Percentiles rank a stretch among this genome's conserved stretches.
phyloP scores from a whole-genome alignment of 108 stramenopile species.

The Schizochytrium sp. region DNA sequence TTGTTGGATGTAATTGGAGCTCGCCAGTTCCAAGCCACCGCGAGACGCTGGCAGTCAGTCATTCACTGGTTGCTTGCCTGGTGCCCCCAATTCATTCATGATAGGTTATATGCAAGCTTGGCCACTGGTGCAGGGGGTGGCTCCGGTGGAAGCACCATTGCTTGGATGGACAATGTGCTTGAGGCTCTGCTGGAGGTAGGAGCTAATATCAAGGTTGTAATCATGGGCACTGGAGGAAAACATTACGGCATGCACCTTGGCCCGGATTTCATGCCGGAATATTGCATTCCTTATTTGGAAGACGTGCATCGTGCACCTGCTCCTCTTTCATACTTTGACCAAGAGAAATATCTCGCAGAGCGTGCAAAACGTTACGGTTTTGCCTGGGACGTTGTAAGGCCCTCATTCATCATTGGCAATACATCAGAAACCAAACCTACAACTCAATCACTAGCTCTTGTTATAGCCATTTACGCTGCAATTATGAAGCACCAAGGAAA shows the following conservation, averaged over 20 bases:
- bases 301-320: constrained; percentile 1
- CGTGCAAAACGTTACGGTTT: neutral
- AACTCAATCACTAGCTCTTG: neutral
- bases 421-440: neutral
- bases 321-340: constrained; percentile 39
- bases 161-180: neutral
- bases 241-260: constrained; percentile 55
- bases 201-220: neutral
- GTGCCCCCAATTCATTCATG: neutral
- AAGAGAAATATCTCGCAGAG: neutral
- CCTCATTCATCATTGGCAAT: constrained; percentile 20
- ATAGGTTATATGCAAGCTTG: neutral
- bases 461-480: constrained; percentile 8
- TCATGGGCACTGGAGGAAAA: constrained; percentile 31
- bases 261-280: neutral
- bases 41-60: neutral
- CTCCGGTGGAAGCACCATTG: neutral
- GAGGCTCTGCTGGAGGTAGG: neutral
- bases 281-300: constrained; percentile 5
- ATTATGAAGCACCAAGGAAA: constrained; percentile 8
- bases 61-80: neutral
- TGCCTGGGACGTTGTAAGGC: neutral
- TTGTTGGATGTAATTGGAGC: neutral
- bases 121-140: neutral
- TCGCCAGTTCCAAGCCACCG: neutral